A percentile compares a stretch with the other conserved stretches of the same genome.
Conservation (phyloP, 768 basidiomycete species). For the Mycena haematopus region DNA sequence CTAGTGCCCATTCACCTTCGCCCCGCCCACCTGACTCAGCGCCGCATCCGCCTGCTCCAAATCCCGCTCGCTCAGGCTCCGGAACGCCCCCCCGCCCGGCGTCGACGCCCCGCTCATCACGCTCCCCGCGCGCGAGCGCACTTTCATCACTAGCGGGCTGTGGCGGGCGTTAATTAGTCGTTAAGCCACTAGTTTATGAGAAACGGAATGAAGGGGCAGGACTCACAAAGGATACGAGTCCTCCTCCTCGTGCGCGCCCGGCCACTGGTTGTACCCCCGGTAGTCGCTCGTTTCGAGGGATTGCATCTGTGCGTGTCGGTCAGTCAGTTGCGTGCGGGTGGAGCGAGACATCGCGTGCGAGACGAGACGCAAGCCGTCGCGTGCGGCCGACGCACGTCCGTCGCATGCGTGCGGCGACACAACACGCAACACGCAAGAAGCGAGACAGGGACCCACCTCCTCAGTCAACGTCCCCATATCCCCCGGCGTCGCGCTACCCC, state of each 20-base stretch:
- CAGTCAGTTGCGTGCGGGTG: too few species aligned
- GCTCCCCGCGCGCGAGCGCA: conserved; percentile 81
- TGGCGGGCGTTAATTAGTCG: background rate
- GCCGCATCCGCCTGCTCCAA: conserved; percentile 88
- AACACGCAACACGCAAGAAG: too few species aligned
- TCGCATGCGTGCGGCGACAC: too few species aligned
- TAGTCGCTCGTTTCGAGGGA: conserved; percentile 86
- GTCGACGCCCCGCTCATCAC: conserved; percentile 77
- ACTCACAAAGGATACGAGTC: conserved; percentile 88
- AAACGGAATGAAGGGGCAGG: conserved; percentile 16
- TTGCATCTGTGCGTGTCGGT: conserved; percentile 85
- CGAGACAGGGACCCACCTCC: conserved; percentile 1
- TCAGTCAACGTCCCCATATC: conserved; percentile 86
- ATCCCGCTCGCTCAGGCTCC: conserved; percentile 87
- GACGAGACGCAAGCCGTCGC: too few species aligned
- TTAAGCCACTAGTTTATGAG: too few species aligned
- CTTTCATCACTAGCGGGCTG: conserved; percentile 90
- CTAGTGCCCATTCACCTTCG: conserved; percentile 23
- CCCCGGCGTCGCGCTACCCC: conserved; percentile 90
- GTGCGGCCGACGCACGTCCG: too few species aligned
- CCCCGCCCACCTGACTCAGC: conserved; percentile 60
- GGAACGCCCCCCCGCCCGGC: conserved; percentile 81
- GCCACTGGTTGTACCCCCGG: conserved; percentile 66
- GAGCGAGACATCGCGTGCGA: too few species aligned
- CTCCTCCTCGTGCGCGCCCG: conserved; percentile 72